Base-by-base conservation (phyloP, 805 yeast genomes). In the Tetrapisispora iriomotensis region DNA sequence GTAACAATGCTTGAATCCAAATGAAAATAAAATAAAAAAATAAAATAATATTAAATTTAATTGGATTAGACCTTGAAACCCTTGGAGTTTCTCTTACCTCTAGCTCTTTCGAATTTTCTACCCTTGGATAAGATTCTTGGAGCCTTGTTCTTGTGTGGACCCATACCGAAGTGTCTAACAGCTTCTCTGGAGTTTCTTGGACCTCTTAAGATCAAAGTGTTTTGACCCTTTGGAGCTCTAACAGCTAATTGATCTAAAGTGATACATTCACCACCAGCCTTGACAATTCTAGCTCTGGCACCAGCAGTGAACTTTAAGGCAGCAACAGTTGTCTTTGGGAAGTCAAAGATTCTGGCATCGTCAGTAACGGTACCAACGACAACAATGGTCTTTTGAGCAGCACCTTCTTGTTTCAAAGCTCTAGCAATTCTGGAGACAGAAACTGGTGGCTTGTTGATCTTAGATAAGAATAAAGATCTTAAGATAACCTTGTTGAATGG, bases 61-160 rank as follows among this genome's bases (percentile, higher is more conserved):
- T 45, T 51, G 53, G 48, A 51, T 86, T 90, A 92, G 75, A 92
- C 99, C 84, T 92, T 92, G 98, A 92, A 92, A 78, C 95, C 99
- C 82, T 94, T 87, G 59, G 97, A 88, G 71, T 77, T 82, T 78
- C 99, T 81, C 74, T 82, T 94, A 82, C 99, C 99, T 85, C 99
- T 92, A 65, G 96, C 99, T 75, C 92, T 87, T 82, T 92, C 98
- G 82, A 92, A 92, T 78, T 92, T 92, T 82, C 97, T 92, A 72
- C 99, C 99, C 71, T 77, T 87, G 51, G 97, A 90, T 66, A 72
- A 64, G 72, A 92, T 81, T 78, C 94, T 87, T 75, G 99, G 99
- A 66, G 97, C 97, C 86, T 92, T 92, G 76, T 78, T 74, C 81
- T 86, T 86, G 94, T 92, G 98, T 67, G 99, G 99, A 77, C 99